Evolutionary conservation across 805 yeast species (phyloP), one percentile per base, ranked within the genome.

Genomic region (Candida germanica): DNA sequence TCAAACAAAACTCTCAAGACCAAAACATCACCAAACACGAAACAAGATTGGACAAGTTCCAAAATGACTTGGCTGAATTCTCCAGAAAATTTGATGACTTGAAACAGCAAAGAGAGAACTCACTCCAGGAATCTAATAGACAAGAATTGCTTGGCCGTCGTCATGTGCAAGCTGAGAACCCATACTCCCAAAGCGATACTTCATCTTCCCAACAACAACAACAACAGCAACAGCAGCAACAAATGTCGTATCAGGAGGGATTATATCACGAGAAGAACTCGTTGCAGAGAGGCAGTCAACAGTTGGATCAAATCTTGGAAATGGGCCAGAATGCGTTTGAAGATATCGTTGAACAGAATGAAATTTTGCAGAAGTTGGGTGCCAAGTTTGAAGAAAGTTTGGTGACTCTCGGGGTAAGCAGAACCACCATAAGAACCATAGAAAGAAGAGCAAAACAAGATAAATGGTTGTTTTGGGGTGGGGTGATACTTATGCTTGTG

Each of bases 251-350:
- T 51, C 73, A 69, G 42, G 80, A 81, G 33, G 95, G 94, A 0
- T 60, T 86, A 38, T 66, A 73, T 43, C 77, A 81, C 44, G 98
- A 93, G 51, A 73, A 71, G 29, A 73, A 75, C 29, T 73, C 77
- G 6, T 62, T 84, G 24, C 71, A 73, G 21, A 67, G 85, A 38
- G 88, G 95, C 0, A 79, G 84, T 27, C 79, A 79, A 36, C 95
- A 87, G 54, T 64, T 93, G 42, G 98, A 93, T 55, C 87, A 86
- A 46, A 87, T 93, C 27, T 58, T 93, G 28, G 97, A 86, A 51
- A 83, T 87, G 82, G 98, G 97, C 2, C 77, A 83, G 42, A 73
- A 75, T 32, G 87, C 96, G 2, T 76, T 87, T 46, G 94, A 85
- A 33, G 95, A 89, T 53, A 67, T 93, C 15, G 83, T 84, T 13